phyloP scores from a whole-genome alignment of 768 basidiomycete species.

The Lepiota brunneoincarnata region DNA sequence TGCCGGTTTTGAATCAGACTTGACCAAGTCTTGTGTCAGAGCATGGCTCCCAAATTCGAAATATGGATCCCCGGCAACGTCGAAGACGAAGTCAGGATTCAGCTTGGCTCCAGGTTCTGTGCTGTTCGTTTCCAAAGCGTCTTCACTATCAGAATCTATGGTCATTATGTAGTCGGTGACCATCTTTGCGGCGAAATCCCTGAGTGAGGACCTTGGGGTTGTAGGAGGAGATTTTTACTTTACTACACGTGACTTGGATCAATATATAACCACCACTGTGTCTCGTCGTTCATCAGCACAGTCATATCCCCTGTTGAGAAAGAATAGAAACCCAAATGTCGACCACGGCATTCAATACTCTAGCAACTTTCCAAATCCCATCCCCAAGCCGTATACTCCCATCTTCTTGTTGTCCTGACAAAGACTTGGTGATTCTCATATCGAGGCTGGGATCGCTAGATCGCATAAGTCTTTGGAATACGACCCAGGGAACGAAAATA shows the following conservation, averaged over 20 bases:
- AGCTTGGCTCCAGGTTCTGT: slow-evolving; percentile 55
- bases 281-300: background rate
- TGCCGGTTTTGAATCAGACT: slow-evolving; percentile 63
- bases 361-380: slow-evolving; percentile 57
- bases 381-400: slow-evolving; percentile 54
- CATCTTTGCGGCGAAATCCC: background rate
- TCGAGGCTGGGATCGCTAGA: slow-evolving; percentile 67
- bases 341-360: slow-evolving; percentile 48
- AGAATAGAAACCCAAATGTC: slow-evolving; percentile 28
- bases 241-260: slow-evolving; percentile 12
- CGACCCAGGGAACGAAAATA: slow-evolving; percentile 69
- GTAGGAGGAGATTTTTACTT: background rate
- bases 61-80: slow-evolving; percentile 71
- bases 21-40: slow-evolving; percentile 52
- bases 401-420: slow-evolving; percentile 81
- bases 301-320: background rate
- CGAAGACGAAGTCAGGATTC: slow-evolving; percentile 83
- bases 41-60: slow-evolving; percentile 45
- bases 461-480: slow-evolving; percentile 74
- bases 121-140: slow-evolving; percentile 28
- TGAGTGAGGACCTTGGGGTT: background rate
- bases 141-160: slow-evolving; percentile 77
- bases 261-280: too few relatives aligned
- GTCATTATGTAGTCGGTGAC: slow-evolving; percentile 79
- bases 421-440: slow-evolving; percentile 71